A percentile compares a stretch with the other conserved stretches of the same genome.
These are phyloP conservation scores for Tieghemostelium lacteum DNA, from an alignment of 78 protist genomes.

Conservation along the genomic window DNA sequence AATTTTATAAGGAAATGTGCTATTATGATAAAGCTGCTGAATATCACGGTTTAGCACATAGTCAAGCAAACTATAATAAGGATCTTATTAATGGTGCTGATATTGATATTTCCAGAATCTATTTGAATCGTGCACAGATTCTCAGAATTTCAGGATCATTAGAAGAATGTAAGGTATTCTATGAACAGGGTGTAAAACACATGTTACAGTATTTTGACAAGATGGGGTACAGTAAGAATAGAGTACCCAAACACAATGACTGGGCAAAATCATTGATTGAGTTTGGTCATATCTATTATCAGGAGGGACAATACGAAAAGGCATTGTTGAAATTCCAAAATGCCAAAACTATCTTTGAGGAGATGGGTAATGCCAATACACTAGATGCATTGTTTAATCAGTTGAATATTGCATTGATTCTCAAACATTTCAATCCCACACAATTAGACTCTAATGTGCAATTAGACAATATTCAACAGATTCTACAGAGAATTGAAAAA, in stretches of 20 bases:
- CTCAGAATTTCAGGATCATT: constrained; percentile 16
- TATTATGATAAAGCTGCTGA: constrained; percentile 7
- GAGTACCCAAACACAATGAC: constrained; percentile 36
- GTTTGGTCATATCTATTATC: constrained; percentile 31
- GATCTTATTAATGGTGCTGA: too few species aligned
- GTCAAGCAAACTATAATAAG: not conserved
- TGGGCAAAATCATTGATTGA: constrained; percentile 57
- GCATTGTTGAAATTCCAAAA: constrained; percentile 4
- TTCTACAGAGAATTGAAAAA: not conserved
- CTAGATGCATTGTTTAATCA: constrained; percentile 54
- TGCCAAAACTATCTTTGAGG: constrained; percentile 18
- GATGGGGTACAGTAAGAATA: not conserved
- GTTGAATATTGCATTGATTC: constrained; percentile 13
- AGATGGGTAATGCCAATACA: constrained; percentile 1
- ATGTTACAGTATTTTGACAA: not conserved
- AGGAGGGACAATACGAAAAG: not conserved
- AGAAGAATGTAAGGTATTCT: not conserved
- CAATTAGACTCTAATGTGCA: not conserved
- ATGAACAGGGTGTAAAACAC: not conserved
- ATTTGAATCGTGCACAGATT: constrained; percentile 41
- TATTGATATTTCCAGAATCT: constrained; percentile 50
- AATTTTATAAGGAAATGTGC: constrained; percentile 24
- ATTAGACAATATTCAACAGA: not conserved
- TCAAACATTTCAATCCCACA: constrained; percentile 1
- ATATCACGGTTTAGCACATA: constrained; percentile 45